Evolutionary conservation across 1,284 basidiomycete species (phyloP).

Genomic region (Pseudozyma sp.): DNA sequence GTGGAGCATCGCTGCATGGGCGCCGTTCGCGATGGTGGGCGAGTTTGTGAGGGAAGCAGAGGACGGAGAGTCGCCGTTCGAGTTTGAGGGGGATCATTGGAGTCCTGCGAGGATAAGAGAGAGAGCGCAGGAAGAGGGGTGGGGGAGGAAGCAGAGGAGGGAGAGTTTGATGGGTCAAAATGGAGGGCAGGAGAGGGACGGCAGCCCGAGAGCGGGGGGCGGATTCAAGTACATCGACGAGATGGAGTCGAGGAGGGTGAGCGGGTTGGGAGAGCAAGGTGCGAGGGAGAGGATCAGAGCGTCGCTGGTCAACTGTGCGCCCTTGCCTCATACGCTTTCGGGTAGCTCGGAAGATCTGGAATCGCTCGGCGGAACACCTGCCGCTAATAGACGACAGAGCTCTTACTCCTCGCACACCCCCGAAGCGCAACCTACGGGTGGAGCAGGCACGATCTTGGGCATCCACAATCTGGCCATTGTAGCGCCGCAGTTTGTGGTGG

Average conservation of each 20-base stretch:
- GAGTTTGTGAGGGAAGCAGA: slow-evolving; percentile 64
- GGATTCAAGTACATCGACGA: slow-evolving; percentile 32
- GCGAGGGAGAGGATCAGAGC: slow-evolving; percentile 25
- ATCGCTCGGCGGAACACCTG: neutral
- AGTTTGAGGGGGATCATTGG: slow-evolving; percentile 55
- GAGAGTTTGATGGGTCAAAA: slow-evolving; percentile 4
- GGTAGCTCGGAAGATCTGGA: slow-evolving; percentile 1
- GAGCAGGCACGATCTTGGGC: slow-evolving; percentile 91
- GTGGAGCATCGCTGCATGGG: slow-evolving; percentile 67
- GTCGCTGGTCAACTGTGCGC: slow-evolving; percentile 47
- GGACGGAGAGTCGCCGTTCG: slow-evolving; percentile 40
- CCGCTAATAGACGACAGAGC: neutral
- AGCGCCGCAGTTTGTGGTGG: slow-evolving; percentile 72
- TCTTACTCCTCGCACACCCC: neutral
- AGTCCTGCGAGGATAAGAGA: slow-evolving; percentile 21
- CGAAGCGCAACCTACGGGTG: slow-evolving; percentile 66
- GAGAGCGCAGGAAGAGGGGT: slow-evolving; percentile 5
- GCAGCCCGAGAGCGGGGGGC: neutral
- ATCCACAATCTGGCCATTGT: slow-evolving; percentile 86
- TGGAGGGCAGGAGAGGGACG: neutral
- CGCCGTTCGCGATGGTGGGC: slow-evolving; percentile 66
- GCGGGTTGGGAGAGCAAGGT: slow-evolving; percentile 12
- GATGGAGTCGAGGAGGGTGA: neutral
- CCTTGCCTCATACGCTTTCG: slow-evolving; percentile 20
- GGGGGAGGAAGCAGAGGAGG: slow-evolving; percentile 15